phyloP scores from a whole-genome alignment of 78 protist species.

The Tieghemostelium lacteum region DNA sequence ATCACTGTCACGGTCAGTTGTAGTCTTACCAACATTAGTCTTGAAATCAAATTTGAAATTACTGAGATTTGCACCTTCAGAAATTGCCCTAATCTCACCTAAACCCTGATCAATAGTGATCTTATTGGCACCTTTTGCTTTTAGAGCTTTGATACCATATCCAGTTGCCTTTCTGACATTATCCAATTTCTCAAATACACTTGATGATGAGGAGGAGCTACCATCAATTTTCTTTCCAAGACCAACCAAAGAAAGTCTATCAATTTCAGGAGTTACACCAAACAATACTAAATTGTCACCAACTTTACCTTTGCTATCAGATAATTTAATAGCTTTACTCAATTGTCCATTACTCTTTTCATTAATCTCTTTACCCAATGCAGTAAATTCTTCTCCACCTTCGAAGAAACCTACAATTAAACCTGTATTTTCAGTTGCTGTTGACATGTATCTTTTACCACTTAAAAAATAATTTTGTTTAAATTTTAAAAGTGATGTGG shows the following conservation, averaged over 20 bases:
- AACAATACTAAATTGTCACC: constrained; percentile 54
- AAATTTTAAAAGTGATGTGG: too few relatives aligned
- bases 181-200: constrained; percentile 24
- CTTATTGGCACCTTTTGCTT: constrained; percentile 37
- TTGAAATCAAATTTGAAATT: constrained; percentile 52
- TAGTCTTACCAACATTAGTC: neutral
- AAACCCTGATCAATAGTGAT: constrained; percentile 38
- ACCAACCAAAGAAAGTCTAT: constrained; percentile 70
- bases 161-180: constrained; percentile 37
- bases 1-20: neutral
- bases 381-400: constrained; percentile 36
- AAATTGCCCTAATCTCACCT: constrained; percentile 25
- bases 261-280: constrained; percentile 51
- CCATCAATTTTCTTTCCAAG: constrained; percentile 27
- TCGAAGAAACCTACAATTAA: constrained; percentile 59
- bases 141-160: constrained; percentile 57
- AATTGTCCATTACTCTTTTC: constrained; percentile 31
- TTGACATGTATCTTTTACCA: too few relatives aligned
- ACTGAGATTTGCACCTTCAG: constrained; percentile 59
- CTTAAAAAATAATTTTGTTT: too few relatives aligned
- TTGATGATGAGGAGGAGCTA: neutral
- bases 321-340: constrained; percentile 27
- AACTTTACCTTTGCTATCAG: constrained; percentile 58
- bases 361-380: constrained; percentile 27
- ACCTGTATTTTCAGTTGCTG: constrained; percentile 17